Base-by-base conservation (phyloP, 306 rosid species). In the Lablab purpureus region DNA sequence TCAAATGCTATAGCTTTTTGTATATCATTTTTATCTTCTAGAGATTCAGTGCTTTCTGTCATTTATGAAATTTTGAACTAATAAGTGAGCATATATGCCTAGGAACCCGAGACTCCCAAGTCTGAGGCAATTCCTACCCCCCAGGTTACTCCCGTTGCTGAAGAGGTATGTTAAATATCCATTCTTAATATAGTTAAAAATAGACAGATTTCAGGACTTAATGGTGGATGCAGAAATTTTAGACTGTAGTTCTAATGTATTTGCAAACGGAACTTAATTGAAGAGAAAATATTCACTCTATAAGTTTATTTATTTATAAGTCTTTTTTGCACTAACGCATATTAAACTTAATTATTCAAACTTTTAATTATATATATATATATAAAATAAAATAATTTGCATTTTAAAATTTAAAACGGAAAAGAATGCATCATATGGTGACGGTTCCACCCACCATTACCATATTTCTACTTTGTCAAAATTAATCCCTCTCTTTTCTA, bases 161-260 rank as follows among this genome's bases (percentile, higher is more conserved):
- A 84, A 59, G 88, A 82, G 78, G 93, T 93, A 76, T 56, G 60
- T 27, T 40, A 47, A 54, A 70, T 69, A 60, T 79, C 55, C 78
- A 68, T 86, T 58, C 65, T 84, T 73, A 41, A 46, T 77, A 50
- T 67, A 51, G 14, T 75, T 34, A 64, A 58, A 83, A 54, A 69
- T 50, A 37, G 43, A 60, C 66, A 59, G 54, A 10, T 67, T 75
- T 46, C 34, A 45, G 41, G 23, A 28, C 71, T 23, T 15, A 74
- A n/a, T 46, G 30, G 34, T 18, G 64, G 32, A 22, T 79, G 28
- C 32, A 32, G 12, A 25, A 25, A 17, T 28, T 41, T 54, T 67
- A 45, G 30, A 15, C 10, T 46, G 49, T 9, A 79, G 40, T 58
- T 58, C 77, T 58, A 70, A 43, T 45, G 40, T 69, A 58, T 45